These are phyloP conservation scores for Trichoderma sp. DNA, from an alignment of 2,329 filamentous ascomycete genomes.

Conservation along the genomic window DNA sequence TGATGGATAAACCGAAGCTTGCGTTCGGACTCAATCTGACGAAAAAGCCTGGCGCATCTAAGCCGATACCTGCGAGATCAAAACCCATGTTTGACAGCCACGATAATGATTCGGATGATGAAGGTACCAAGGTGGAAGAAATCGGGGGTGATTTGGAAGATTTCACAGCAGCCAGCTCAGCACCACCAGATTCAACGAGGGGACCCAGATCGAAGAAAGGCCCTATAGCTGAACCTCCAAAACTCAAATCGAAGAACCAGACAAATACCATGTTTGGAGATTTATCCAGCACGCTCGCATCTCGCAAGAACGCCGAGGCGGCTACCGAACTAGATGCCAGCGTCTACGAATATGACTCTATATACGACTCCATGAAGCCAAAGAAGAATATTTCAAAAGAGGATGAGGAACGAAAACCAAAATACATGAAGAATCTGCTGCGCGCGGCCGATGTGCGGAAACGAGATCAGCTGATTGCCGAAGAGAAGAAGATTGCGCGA, in stretches of 20 bases:
- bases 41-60: conserved; percentile 57
- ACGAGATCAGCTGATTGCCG: conserved; percentile 74
- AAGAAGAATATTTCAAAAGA: conserved; percentile 59
- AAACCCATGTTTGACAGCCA: conserved; percentile 59
- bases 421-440: conserved; percentile 76
- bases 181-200: conserved; percentile 36
- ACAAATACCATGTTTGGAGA: conserved; percentile 59
- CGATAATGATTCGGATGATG: conserved; percentile 56
- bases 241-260: conserved; percentile 47
- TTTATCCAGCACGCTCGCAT: conserved; percentile 64
- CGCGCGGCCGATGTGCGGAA: conserved; percentile 75
- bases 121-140: conserved; percentile 50
- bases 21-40: conserved; percentile 61
- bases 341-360: conserved; percentile 83
- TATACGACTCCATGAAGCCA: conserved; percentile 75
- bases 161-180: conserved; percentile 36
- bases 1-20: conserved; percentile 52
- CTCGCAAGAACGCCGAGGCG: conserved; percentile 63
- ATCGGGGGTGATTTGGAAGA: conserved; percentile 66
- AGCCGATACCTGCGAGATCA: conserved; percentile 51
- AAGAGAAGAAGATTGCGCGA: conserved; percentile 76
- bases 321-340: conserved; percentile 69
- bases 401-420: conserved; percentile 64
- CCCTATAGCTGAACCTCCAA: conserved; percentile 43
- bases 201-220: conserved; percentile 38